phyloP scores from a whole-genome alignment of 495 filamentous ascomycete species.

The Xylaria curta region DNA sequence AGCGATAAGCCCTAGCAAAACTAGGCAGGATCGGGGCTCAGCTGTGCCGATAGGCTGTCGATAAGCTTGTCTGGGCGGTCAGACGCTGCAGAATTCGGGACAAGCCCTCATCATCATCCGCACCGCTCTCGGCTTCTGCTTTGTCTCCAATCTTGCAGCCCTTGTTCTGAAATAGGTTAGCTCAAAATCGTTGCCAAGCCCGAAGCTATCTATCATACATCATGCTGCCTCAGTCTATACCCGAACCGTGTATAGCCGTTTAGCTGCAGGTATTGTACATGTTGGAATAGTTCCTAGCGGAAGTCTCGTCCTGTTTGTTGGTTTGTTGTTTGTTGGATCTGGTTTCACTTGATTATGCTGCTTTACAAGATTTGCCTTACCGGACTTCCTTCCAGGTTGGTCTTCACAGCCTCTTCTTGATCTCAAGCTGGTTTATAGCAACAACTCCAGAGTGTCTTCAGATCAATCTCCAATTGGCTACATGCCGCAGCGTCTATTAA shows the following conservation, averaged over 20 bases:
- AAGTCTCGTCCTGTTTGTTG: not conserved
- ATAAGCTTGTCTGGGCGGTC: slow-evolving; percentile 2
- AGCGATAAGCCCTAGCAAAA: not conserved
- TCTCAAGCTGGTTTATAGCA: not conserved
- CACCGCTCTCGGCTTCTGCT: slow-evolving; percentile 16
- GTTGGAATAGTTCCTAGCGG: too few species aligned
- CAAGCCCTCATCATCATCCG: slow-evolving; percentile 1
- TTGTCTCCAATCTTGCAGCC: too few species aligned
- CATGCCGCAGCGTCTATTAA: too few species aligned
- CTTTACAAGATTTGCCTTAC: not conserved
- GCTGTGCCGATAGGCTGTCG: not conserved
- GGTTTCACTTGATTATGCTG: not conserved
- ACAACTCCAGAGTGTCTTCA: not conserved
- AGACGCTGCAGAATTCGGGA: not conserved
- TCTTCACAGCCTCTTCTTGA: not conserved
- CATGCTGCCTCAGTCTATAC: not conserved
- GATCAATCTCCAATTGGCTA: too few species aligned
- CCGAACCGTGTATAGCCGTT: not conserved
- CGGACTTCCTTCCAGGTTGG: not conserved
- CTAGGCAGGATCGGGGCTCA: not conserved
- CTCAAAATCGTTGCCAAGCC: not conserved
- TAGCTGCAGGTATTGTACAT: too few species aligned
- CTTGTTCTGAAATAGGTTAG: not conserved
- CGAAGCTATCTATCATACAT: not conserved
- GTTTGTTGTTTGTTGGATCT: not conserved